These are phyloP conservation scores for Nyctanthes arbortristis DNA, from an alignment of 257 asterid species.

Conservation along the genomic window DNA sequence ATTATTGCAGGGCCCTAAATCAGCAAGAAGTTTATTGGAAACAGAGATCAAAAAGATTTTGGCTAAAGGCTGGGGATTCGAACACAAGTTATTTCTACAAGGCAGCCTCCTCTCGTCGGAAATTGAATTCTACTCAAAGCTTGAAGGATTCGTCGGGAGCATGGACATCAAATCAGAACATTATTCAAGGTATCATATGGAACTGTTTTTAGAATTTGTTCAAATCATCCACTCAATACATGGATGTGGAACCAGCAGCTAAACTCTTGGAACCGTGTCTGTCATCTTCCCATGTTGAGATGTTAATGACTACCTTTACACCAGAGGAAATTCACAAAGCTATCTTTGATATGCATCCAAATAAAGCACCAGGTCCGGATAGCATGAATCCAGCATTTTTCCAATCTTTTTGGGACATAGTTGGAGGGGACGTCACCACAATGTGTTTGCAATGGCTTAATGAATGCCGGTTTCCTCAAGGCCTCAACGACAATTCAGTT, in stretches of 20 bases:
- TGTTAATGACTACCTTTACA: background rate
- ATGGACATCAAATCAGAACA: too few relatives aligned
- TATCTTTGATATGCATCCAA: background rate
- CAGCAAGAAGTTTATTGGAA: background rate
- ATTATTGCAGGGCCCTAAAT: too few relatives aligned
- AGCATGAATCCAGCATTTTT: background rate
- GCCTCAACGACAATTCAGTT: background rate
- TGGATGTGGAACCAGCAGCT: background rate
- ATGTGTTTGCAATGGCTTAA: background rate
- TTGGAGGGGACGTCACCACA: background rate
- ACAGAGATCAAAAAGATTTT: background rate
- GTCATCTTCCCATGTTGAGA: background rate
- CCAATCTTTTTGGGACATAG: background rate
- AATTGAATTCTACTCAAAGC: background rate
- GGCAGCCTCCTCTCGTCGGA: background rate
- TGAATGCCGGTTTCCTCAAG: background rate
- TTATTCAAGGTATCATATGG: background rate
- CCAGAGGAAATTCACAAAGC: background rate
- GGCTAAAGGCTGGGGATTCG: background rate
- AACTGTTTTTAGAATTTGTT: background rate
- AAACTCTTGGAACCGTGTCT: background rate
- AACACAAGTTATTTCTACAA: too few relatives aligned
- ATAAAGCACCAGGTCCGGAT: background rate
- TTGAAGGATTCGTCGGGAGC: background rate
- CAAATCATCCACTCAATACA: background rate